phyloP scores from a whole-genome alignment of 352 stramenopile genomes.

The Phytophthora megakarya region DNA sequence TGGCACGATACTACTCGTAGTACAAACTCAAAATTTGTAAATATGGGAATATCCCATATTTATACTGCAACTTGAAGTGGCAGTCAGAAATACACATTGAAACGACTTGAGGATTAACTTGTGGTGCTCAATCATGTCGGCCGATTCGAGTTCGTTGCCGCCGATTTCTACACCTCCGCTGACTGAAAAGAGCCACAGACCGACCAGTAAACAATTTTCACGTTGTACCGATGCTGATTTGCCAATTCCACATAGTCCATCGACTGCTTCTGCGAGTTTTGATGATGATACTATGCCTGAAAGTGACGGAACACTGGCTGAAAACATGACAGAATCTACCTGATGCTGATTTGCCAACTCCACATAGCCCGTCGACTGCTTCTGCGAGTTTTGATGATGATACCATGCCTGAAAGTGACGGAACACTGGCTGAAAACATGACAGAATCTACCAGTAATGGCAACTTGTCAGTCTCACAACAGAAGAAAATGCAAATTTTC shows the following conservation, averaged over 20 bases:
- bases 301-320: slow-evolving; percentile 4
- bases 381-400: slow-evolving; percentile 7
- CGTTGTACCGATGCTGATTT: not conserved
- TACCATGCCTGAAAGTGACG: slow-evolving; percentile 11
- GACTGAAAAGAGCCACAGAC: slow-evolving; percentile 18
- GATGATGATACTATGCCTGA: slow-evolving; percentile 13
- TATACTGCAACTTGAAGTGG: too few species aligned
- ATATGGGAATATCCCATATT: too few species aligned
- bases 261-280: not conserved
- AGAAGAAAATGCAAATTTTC: slow-evolving; percentile 45
- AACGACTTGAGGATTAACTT: too few species aligned
- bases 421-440: not conserved
- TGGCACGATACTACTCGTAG: too few species aligned
- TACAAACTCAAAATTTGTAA: too few species aligned
- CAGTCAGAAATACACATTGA: not conserved
- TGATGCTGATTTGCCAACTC: not conserved
- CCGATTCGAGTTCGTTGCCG: slow-evolving; percentile 24
- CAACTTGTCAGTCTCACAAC: slow-evolving; percentile 32
- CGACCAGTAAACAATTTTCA: slow-evolving; percentile 14
- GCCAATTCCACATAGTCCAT: not conserved
- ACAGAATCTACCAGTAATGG: not conserved
- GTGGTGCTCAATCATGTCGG: too few species aligned
- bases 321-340: not conserved
- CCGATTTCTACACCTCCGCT: slow-evolving; percentile 14
- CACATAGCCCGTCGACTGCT: slow-evolving; percentile 2